phyloP scores from a whole-genome alignment of 345 rosid genomes.

The Eucalyptus shirleyi region DNA sequence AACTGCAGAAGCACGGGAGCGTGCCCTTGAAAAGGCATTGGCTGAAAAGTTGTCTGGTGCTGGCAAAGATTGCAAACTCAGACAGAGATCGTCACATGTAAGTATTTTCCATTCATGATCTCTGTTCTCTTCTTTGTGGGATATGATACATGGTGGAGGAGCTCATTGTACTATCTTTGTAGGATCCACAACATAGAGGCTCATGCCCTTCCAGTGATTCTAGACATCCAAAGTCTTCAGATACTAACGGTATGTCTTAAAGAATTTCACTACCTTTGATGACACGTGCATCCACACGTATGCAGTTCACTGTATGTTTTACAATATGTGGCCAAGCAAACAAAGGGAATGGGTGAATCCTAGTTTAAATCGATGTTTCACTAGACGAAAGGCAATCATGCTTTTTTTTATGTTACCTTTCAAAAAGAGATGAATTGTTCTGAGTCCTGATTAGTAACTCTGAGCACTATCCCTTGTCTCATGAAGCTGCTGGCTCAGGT shows the following conservation, averaged over 20 bases:
- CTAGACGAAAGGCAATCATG: neutral
- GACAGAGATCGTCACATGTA: constrained; percentile 33
- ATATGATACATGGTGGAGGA: too few species aligned
- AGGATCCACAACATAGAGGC: constrained; percentile 44
- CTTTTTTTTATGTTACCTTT: neutral
- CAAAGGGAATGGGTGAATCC: neutral
- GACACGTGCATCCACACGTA: neutral
- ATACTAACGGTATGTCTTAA: constrained; percentile 27
- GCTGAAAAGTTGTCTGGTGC: constrained; percentile 42
- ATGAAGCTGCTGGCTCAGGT: constrained; percentile 9
- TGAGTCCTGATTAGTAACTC: neutral
- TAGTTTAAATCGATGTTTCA: neutral
- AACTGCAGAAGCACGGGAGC: constrained; percentile 84
- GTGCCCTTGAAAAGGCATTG: constrained; percentile 81
- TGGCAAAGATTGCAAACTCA: constrained; percentile 25
- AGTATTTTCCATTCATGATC: constrained; percentile 4
- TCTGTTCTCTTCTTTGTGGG: neutral
- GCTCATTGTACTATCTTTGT: neutral
- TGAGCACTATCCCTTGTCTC: constrained; percentile 4
- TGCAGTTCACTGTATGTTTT: neutral
- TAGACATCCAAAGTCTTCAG: constrained; percentile 15
- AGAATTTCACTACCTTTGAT: neutral
- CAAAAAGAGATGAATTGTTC: neutral
- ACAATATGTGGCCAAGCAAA: neutral
- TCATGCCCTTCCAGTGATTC: constrained; percentile 29